phyloP scores from a whole-genome alignment of 1,284 basidiomycete species.

The Mycena citricolor region DNA sequence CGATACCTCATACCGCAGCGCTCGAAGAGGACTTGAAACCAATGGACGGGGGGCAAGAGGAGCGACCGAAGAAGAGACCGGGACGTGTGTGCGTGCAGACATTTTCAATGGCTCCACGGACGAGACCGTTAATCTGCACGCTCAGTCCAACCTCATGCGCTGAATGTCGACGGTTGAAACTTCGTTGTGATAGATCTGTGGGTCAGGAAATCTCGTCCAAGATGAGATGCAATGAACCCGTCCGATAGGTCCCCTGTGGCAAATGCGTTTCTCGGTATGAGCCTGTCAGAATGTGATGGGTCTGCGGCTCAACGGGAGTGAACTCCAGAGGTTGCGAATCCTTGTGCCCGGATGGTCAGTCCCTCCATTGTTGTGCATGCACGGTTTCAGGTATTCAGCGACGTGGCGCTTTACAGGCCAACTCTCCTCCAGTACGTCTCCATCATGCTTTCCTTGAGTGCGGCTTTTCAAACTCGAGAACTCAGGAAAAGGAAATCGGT shows the following conservation, averaged over 20 bases:
- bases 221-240: not conserved
- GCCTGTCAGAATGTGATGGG: not conserved
- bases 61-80: conserved; percentile 22
- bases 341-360: conserved; percentile 68
- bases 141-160: conserved; percentile 62
- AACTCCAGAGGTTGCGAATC: conserved; percentile 57
- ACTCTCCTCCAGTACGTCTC: conserved; percentile 16
- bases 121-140: not conserved
- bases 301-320: too few relatives aligned
- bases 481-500: conserved; percentile 56
- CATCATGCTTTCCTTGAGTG: not conserved
- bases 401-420: conserved; percentile 4
- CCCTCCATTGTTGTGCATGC: not conserved
- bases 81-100: conserved; percentile 22
- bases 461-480: conserved; percentile 5
- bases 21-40: too few relatives aligned
- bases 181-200: conserved; percentile 71
- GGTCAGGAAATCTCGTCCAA: conserved; percentile 8
- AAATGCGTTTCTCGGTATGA: conserved; percentile 52
- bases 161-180: conserved; percentile 71
- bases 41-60: too few relatives aligned
- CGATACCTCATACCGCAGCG: too few relatives aligned
- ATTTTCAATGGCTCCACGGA: not conserved
- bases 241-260: conserved; percentile 62
- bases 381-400: not conserved